These are phyloP conservation scores for Eurotiales sp. DNA, from an alignment of 2,329 filamentous ascomycete genomes.

Conservation along the genomic window DNA sequence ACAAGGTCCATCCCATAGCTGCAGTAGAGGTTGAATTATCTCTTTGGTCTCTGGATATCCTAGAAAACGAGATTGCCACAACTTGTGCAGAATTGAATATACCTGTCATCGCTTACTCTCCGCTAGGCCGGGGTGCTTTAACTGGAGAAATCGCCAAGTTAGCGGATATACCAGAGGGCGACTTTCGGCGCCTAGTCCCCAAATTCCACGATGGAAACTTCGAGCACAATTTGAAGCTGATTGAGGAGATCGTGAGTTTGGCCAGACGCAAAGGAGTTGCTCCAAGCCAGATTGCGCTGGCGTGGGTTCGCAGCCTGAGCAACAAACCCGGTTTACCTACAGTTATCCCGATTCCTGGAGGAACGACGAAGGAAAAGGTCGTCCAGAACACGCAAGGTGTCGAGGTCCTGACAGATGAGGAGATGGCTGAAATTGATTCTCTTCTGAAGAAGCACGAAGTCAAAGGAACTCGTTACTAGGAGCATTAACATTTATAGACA, in stretches of 20 bases:
- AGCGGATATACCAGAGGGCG: conserved; percentile 47
- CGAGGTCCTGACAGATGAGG: conserved; percentile 28
- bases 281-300: conserved; percentile 47
- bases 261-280: conserved; percentile 43
- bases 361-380: conserved; percentile 34
- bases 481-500: conserved; percentile 7
- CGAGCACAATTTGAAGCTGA: conserved; percentile 48
- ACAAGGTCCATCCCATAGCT: conserved; percentile 50
- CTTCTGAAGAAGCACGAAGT: conserved; percentile 48
- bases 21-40: conserved; percentile 61
- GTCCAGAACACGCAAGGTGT: conserved; percentile 40
- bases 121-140: conserved; percentile 56
- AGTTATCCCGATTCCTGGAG: conserved; percentile 44
- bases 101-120: conserved; percentile 58
- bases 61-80: conserved; percentile 56
- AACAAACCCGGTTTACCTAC: conserved; percentile 38
- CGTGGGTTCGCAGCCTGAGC: conserved; percentile 38
- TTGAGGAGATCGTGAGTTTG: conserved; percentile 43
- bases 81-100: conserved; percentile 56
- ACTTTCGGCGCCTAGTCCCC: conserved; percentile 42
- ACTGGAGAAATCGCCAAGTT: conserved; percentile 47
- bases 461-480: conserved; percentile 26
- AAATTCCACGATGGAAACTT: conserved; percentile 52
- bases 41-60: conserved; percentile 54
- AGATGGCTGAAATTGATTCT: conserved; percentile 49